These are phyloP conservation scores for Ophiostoma australiae DNA, from an alignment of 2,329 filamentous ascomycete species.

Conservation along the genomic window DNA sequence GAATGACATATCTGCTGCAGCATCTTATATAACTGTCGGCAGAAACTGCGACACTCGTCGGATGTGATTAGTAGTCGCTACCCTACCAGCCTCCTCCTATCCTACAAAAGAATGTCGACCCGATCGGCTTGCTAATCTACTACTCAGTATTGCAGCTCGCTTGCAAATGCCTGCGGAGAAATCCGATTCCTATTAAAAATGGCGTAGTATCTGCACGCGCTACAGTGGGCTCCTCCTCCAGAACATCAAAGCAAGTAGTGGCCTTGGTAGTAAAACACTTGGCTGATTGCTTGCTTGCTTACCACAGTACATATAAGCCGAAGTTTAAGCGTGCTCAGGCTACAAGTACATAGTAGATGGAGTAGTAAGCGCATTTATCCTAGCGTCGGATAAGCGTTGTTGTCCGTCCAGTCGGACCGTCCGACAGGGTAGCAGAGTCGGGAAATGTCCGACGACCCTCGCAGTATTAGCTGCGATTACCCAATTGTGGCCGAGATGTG, in stretches of 20 bases:
- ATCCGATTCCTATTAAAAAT: neutral
- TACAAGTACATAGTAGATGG: neutral
- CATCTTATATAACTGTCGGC: neutral
- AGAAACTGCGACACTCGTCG: neutral
- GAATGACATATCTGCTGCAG: neutral
- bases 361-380: slow-evolving; percentile 5
- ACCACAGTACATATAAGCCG: neutral
- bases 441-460: neutral
- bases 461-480: neutral
- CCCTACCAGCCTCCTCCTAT: neutral
- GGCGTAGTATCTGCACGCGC: neutral
- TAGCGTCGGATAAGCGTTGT: slow-evolving; percentile 9
- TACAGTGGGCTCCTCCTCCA: neutral
- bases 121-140: slow-evolving; percentile 7
- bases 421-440: neutral
- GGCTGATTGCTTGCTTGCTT: neutral
- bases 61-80: neutral
- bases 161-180: slow-evolving; percentile 10
- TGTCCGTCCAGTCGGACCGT: slow-evolving; percentile 4
- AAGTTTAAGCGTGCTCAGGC: neutral
- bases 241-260: neutral
- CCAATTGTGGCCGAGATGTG: neutral
- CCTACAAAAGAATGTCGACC: neutral
- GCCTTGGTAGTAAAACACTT: neutral
- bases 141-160: neutral